Conservation (phyloP, 2,329 filamentous ascomycete genomes). For the Aspergillus japonicus region DNA sequence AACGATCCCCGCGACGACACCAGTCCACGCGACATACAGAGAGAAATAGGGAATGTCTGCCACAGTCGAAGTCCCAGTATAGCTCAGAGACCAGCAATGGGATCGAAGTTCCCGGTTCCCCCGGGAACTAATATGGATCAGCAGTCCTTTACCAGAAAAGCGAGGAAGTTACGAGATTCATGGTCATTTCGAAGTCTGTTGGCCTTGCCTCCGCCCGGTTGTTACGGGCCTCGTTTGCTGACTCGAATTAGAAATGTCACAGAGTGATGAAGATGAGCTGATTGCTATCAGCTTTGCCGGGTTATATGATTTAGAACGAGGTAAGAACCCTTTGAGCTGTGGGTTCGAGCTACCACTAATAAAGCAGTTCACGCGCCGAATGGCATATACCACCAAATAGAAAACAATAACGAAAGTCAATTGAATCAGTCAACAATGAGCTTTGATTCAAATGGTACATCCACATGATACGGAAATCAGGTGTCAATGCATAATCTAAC, state of each 20-base stretch:
- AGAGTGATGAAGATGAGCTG: conserved; percentile 31
- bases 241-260: conserved; percentile 21
- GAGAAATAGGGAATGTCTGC: conserved; percentile 13
- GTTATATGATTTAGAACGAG: conserved; percentile 30
- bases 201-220: neutral
- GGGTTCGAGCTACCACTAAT: conserved; percentile 6
- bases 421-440: conserved; percentile 15
- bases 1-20: conserved; percentile 24
- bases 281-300: conserved; percentile 31
- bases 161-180: conserved; percentile 27
- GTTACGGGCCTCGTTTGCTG: neutral
- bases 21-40: conserved; percentile 19
- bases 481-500: neutral
- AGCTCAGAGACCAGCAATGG: conserved; percentile 16
- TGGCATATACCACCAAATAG: conserved; percentile 22
- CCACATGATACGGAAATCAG: neutral
- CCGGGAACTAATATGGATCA: conserved; percentile 15
- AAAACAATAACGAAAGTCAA: conserved; percentile 5
- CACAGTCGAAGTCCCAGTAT: conserved; percentile 24
- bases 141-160: conserved; percentile 21
- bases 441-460: conserved; percentile 19
- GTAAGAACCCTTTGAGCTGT: conserved; percentile 10
- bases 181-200: conserved; percentile 29
- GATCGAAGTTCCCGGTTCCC: conserved; percentile 15
- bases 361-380: conserved; percentile 27